Evolutionary conservation across 306 rosid species (phyloP).

Genomic region (Canavalia gladiata): DNA sequence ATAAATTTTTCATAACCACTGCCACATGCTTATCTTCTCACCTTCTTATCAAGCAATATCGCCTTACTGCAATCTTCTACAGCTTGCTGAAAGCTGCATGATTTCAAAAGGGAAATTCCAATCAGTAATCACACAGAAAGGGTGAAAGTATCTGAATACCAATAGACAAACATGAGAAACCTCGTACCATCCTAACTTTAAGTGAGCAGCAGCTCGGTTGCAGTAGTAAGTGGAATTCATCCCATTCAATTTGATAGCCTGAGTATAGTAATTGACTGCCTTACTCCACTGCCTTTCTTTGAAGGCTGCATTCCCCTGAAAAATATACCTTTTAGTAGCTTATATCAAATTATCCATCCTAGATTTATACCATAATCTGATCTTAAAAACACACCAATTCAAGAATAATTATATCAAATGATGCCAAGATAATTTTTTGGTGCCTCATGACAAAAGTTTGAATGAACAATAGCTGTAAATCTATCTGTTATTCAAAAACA

Average conservation of each 20-base stretch:
- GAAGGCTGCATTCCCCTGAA: constrained; percentile 91
- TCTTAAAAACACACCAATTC: constrained; percentile 9
- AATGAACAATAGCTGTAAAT: background rate
- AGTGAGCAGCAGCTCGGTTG: constrained; percentile 89
- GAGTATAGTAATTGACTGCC: constrained; percentile 76
- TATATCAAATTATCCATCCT: constrained; percentile 3
- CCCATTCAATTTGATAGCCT: constrained; percentile 80
- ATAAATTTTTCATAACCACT: constrained; percentile 14
- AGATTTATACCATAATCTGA: background rate
- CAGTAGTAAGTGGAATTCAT: constrained; percentile 71
- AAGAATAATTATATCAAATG: too few species aligned
- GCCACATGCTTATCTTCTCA: constrained; percentile 47
- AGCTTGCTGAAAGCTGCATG: constrained; percentile 87
- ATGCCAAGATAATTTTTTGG: too few species aligned
- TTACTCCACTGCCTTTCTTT: constrained; percentile 80
- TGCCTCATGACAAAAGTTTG: too few species aligned
- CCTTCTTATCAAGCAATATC: constrained; percentile 84
- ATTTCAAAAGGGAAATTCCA: constrained; percentile 17
- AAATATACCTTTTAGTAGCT: constrained; percentile 21
- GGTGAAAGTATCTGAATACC: background rate
- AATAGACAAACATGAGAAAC: constrained; percentile 21
- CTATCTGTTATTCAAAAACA: background rate
- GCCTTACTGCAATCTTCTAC: constrained; percentile 90
- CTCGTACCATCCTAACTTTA: constrained; percentile 83
- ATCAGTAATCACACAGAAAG: constrained; percentile 29